A percentile compares a stretch with the other conserved stretches of the same genome.
These are phyloP conservation scores for Verticillium nubilum DNA, from an alignment of 2,329 filamentous ascomycete genomes.

Conservation along the genomic window DNA sequence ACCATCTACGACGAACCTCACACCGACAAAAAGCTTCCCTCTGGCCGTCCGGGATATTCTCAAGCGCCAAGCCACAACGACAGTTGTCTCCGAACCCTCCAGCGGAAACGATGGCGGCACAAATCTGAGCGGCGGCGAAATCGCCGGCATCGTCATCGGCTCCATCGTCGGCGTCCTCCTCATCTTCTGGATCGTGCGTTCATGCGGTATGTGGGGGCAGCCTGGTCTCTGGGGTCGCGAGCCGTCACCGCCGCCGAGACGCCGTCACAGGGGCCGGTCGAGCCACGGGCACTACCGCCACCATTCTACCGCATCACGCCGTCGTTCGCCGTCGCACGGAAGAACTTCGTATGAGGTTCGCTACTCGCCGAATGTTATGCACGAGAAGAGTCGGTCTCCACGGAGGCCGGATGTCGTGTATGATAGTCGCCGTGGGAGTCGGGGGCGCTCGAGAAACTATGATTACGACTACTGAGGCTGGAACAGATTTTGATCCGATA, in stretches of 20 bases:
- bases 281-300: slow-evolving; percentile 8
- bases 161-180: slow-evolving; percentile 39
- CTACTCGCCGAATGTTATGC: slow-evolving; percentile 8
- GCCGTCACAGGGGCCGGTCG: slow-evolving; percentile 6
- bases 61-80: slow-evolving; percentile 20
- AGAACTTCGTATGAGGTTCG: slow-evolving; percentile 5
- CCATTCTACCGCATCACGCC: slow-evolving; percentile 6
- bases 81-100: slow-evolving; percentile 17
- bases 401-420: not conserved
- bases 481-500: not conserved
- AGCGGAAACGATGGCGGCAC: slow-evolving; percentile 13
- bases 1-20: not conserved
- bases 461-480: not conserved
- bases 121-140: slow-evolving; percentile 39
- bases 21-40: slow-evolving; percentile 4
- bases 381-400: slow-evolving; percentile 5
- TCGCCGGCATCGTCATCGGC: slow-evolving; percentile 46
- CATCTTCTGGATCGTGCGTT: slow-evolving; percentile 40
- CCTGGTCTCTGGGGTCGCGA: slow-evolving; percentile 4
- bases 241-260: slow-evolving; percentile 3
- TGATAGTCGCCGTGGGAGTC: not conserved
- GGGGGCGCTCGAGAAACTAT: not conserved
- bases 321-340: slow-evolving; percentile 5
- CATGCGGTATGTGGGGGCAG: slow-evolving; percentile 21
- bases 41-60: slow-evolving; percentile 2